phyloP scores from a whole-genome alignment of 441 rosid species.

The Hypseocharis bilobata region DNA sequence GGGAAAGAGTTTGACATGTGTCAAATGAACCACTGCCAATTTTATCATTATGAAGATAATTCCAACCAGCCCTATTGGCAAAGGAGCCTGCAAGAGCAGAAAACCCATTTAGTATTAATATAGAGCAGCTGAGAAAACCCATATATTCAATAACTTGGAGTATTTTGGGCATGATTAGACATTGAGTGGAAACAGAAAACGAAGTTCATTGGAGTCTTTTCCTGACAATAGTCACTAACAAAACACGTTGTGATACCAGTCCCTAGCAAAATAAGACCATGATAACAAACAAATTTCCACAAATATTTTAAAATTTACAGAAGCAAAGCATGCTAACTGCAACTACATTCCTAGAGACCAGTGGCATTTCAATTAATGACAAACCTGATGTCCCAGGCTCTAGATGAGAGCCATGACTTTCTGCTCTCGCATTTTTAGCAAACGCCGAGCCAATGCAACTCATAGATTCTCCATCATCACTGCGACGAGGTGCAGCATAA shows the following conservation, averaged over 20 bases:
- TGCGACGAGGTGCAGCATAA: conserved; percentile 26
- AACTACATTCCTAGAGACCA: background rate
- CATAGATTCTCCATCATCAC: conserved; percentile 22
- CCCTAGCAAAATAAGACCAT: too few species aligned
- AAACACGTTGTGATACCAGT: too few species aligned
- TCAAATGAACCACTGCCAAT: conserved; percentile 22
- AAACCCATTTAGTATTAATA: background rate
- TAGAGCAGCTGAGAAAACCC: conserved; percentile 5
- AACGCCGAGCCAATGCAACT: conserved; percentile 13
- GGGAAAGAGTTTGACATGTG: conserved; percentile 6
- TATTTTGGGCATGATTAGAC: background rate
- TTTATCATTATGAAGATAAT: conserved; percentile 19
- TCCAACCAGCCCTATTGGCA: conserved; percentile 21
- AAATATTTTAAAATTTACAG: too few species aligned
- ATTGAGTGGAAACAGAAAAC: conserved; percentile 3
- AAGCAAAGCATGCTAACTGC: background rate
- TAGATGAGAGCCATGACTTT: conserved; percentile 19
- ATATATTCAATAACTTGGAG: background rate
- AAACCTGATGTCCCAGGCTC: conserved; percentile 29
- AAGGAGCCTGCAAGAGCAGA: conserved; percentile 27
- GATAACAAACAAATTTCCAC: background rate
- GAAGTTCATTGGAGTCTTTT: background rate
- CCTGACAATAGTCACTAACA: too few species aligned
- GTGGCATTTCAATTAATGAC: background rate
- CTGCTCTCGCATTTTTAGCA: conserved; percentile 16